These are phyloP conservation scores for Boletales sp. DNA, from an alignment of 768 basidiomycete genomes.

Conservation along the genomic window DNA sequence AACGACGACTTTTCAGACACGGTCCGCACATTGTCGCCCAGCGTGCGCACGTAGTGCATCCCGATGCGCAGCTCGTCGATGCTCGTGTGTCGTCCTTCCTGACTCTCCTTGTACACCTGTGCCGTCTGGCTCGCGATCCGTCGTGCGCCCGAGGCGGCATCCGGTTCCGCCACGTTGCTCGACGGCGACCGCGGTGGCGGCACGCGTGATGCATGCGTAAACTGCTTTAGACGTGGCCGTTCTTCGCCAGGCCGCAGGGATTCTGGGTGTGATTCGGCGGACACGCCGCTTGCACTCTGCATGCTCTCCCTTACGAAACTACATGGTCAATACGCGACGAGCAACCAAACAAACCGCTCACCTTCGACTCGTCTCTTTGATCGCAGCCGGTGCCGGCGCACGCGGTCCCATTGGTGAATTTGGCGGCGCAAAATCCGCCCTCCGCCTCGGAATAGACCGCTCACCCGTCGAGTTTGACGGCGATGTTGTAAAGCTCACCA, in stretches of 20 bases:
- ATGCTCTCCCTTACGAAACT: constrained; percentile 53
- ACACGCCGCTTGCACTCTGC: constrained; percentile 38
- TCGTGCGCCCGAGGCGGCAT: constrained; percentile 28
- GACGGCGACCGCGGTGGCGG: constrained; percentile 53
- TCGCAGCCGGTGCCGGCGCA: constrained; percentile 15
- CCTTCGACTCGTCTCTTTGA: constrained; percentile 24
- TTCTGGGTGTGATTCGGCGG: constrained; percentile 33
- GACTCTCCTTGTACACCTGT: constrained; percentile 46
- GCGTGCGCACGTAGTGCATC: constrained; percentile 65
- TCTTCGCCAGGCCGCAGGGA: constrained; percentile 27
- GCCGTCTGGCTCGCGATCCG: constrained; percentile 64
- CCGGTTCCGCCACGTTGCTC: constrained; percentile 15
- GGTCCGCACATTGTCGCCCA: constrained; percentile 46
- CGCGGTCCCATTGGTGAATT: constrained; percentile 40
- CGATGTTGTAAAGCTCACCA: constrained; percentile 48
- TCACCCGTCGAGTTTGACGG: constrained; percentile 64
- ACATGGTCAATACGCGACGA: constrained; percentile 24
- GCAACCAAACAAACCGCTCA: constrained; percentile 4
- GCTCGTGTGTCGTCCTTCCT: constrained; percentile 36
- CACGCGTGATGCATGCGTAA: constrained; percentile 64
- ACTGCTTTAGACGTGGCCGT: constrained; percentile 66
- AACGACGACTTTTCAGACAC: constrained; percentile 51
- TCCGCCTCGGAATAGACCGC: constrained; percentile 61
- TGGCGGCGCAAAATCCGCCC: constrained; percentile 68
- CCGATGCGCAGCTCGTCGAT: constrained; percentile 67